Base-by-base conservation (phyloP, 2,329 filamentous ascomycete species). In the Aureobasidium uvarum region DNA sequence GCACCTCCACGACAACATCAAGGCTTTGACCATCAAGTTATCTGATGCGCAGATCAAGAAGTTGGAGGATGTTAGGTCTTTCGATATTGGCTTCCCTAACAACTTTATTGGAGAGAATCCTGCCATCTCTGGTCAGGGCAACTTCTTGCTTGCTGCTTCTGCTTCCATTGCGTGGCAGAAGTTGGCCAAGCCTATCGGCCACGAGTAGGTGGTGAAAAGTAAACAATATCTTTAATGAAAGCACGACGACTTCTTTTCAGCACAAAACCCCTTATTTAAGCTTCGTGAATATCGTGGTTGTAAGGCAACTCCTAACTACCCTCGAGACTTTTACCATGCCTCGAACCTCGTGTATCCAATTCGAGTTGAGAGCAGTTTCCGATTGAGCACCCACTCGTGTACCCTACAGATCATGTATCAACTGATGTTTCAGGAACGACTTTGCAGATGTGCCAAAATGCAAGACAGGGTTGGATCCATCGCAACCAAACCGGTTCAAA, bases 1-100 rank as follows among this genome's bases (percentile, higher is more conserved):
- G 50, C 89, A 92, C 73, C 77, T 93, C 58, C 84, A 72, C 72
- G 81, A 81, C 66, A 90, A 90, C 70, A 87, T 90, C 66, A 83
- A 86, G 70, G 87, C 86, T 0, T 77, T 91, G 50, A 78, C 76
- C 0, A 74, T 90, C 36, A 75, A 81, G 62, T 76, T 91, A 52
- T 82, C 76, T 0, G 73, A 79, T 0, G 81, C 86, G 58, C 86
- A 91, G 52, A 81, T 91, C n/a, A 76, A 83, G 43, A 82, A 85
- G 68, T 85, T 90, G 65, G 88, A 90, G 58, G 76, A 71, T 8
- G 84, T 84, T 0, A 77, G 78, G 36, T 76, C 78, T 0, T 87
- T 90, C 67, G 84, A 89, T 62, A 67, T 83, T 52, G 87, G 87
- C 0, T 90, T 89, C 75, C 88, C 88, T 0, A 74, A 79, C 66